Conservation (phyloP, 176 grass and related monocot genomes). For the Zea mays region DNA sequence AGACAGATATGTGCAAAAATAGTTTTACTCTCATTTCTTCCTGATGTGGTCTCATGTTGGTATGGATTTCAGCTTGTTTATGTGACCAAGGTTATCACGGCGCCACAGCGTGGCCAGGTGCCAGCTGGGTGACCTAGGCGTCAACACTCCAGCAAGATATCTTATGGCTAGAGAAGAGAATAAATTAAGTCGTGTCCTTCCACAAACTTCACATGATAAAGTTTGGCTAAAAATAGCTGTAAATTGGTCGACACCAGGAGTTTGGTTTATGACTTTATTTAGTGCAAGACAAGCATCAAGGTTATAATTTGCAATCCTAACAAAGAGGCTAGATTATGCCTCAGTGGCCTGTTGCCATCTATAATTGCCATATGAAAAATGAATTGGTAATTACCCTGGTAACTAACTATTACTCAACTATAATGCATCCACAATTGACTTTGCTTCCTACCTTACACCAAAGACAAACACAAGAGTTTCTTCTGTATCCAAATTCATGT, state of each 20-base stretch:
- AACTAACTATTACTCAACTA: slow-evolving; percentile 22
- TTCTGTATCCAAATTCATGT: not conserved
- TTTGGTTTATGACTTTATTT: no score
- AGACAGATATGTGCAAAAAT: not conserved
- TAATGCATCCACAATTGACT: not conserved
- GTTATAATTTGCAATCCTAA: not conserved
- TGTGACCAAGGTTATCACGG: not conserved
- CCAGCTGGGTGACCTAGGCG: no score
- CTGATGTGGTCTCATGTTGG: not conserved
- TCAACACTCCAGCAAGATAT: not conserved
- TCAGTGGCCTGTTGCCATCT: not conserved
- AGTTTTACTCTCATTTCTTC: not conserved
- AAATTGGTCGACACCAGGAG: not conserved
- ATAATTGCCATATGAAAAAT: slow-evolving; percentile 1
- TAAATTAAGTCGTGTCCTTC: not conserved
- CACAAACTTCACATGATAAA: not conserved
- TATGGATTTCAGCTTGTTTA: slow-evolving; percentile 2
- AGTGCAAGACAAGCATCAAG: not conserved
- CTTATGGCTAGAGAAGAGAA: not conserved
- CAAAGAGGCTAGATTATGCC: not conserved
- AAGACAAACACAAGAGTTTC: slow-evolving; percentile 1
- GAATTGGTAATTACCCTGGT: not conserved
- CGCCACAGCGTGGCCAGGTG: no score
- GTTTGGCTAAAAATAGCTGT: not conserved
- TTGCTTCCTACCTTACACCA: slow-evolving; percentile 20